Evolutionary conservation across 768 basidiomycete genomes (phyloP).

Genomic region (Boletus reticuloceps): DNA sequence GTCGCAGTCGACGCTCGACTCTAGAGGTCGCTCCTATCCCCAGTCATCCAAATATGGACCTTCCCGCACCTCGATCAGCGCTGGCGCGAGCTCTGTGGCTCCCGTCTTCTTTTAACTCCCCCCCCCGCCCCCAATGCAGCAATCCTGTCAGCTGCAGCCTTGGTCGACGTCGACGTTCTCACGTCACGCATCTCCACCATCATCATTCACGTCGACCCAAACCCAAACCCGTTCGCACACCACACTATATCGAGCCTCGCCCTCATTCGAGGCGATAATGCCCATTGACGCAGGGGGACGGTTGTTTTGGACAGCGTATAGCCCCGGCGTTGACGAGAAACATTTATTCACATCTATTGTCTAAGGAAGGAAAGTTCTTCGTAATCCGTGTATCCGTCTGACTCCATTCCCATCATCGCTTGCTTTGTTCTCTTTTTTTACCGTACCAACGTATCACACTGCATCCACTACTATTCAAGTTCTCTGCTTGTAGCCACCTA

Average conservation of each 20-base stretch:
- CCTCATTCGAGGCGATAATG: conserved; percentile 10
- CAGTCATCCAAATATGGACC: conserved; percentile 25
- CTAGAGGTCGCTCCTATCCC: conserved; percentile 20
- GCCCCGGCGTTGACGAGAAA: neutral
- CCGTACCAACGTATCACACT: conserved; percentile 1
- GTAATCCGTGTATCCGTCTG: conserved; percentile 14
- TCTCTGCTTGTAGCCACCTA: conserved; percentile 19
- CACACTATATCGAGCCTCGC: conserved; percentile 1
- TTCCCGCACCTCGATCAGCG: conserved; percentile 41
- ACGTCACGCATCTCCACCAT: neutral
- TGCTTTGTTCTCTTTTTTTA: conserved; percentile 2
- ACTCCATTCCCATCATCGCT: neutral
- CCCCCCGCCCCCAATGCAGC: neutral
- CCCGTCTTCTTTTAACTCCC: conserved; percentile 56
- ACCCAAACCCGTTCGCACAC: neutral
- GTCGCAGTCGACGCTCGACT: conserved; percentile 20
- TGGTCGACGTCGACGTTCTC: conserved; percentile 2
- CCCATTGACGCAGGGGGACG: neutral
- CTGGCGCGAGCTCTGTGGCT: conserved; percentile 48
- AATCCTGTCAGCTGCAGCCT: neutral
- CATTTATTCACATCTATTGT: conserved; percentile 17
- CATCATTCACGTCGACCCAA: neutral
- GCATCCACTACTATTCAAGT: conserved; percentile 1
- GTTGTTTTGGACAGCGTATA: conserved; percentile 5
- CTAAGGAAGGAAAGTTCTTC: conserved; percentile 19